Base-by-base conservation (phyloP, 495 filamentous ascomycete genomes). In the Aspergillus bertholletiae region DNA sequence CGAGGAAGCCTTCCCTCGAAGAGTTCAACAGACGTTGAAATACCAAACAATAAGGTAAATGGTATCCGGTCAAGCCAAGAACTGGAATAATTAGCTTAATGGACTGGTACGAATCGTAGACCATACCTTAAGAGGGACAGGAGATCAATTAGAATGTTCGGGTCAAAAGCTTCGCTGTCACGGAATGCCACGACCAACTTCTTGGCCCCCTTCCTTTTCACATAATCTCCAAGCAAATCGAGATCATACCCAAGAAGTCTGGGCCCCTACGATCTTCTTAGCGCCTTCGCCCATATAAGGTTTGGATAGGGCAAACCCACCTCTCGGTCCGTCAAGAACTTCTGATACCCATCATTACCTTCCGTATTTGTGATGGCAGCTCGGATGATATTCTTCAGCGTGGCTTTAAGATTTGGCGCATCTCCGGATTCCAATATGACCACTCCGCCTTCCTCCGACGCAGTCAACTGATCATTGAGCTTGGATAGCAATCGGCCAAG, bases 151-250 rank as follows among this genome's bases (percentile, higher is more conserved):
- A 97, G 70, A 24, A 97, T 68, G n/a, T 69, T 75, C 30, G 80
- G 81, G 62, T 97, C 92, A 64, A 97, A 97, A 5, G 88, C 92
- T 69, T 98, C 95, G 55, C 88, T 95, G 65, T 97, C 95, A 62
- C 89, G 85, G 48, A 98, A 85, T 13, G 87, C 85, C 20, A 98
- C 67, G 7, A 93, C 76, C 27, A 96, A 76, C 53, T 84, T 83
- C 30, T 80, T 72, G 23, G 80, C 79, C 8, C 71, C 66, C 39
- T 82, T 76, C 48, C 71, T 72, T 40, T 76, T 75, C 13, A 90
- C 77, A 62, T 83, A 83, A 26, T 85, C 82, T 51, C 86, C 72
- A 7, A 98, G 76, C n/a, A 88, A 80, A 59, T 93, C 86, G 12
- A 97, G 77, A 64, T 97, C 95, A 63, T 97, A 97, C 57, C 88